Evolutionary conservation across 805 yeast genomes (phyloP).

Genomic region (Groenewaldozyma tartarivorans): DNA sequence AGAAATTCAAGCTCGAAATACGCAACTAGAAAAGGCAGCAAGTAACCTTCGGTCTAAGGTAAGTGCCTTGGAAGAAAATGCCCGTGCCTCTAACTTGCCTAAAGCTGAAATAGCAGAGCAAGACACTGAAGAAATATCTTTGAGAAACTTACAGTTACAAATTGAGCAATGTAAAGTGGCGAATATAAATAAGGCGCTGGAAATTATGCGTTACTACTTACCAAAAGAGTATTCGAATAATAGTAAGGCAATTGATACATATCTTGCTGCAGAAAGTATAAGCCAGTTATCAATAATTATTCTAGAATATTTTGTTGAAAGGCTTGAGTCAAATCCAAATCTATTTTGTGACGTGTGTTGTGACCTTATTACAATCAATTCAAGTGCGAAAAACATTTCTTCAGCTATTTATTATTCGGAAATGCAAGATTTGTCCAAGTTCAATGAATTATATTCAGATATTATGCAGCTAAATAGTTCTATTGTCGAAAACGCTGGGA

Average conservation of each 20-base stretch:
- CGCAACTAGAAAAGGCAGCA: slow-evolving; percentile 30
- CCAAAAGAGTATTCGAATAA: slow-evolving; percentile 13
- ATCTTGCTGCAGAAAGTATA: slow-evolving; percentile 3
- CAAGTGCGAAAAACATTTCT: not conserved
- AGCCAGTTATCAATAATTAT: not conserved
- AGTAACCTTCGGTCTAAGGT: slow-evolving; percentile 22
- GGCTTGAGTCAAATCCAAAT: slow-evolving; percentile 5
- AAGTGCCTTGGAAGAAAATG: slow-evolving; percentile 17
- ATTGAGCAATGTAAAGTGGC: slow-evolving; percentile 11
- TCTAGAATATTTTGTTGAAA: slow-evolving; percentile 10
- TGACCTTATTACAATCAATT: not conserved
- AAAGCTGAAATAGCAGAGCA: slow-evolving; percentile 1
- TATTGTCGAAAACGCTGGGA: not conserved
- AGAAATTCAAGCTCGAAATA: slow-evolving; percentile 20
- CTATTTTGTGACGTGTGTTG: slow-evolving; percentile 1
- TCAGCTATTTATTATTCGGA: no score
- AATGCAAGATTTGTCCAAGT: no score
- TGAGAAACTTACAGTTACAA: not conserved
- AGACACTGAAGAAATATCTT: not conserved
- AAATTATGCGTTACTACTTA: slow-evolving; percentile 19
- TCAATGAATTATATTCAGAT: no score
- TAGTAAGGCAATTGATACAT: slow-evolving; percentile 9
- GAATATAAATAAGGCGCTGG: slow-evolving; percentile 18
- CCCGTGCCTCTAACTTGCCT: slow-evolving; percentile 11
- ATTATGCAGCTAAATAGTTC: no score